Conservation (phyloP, 1,139 yeast species). For the Lodderomyces margitis region DNA sequence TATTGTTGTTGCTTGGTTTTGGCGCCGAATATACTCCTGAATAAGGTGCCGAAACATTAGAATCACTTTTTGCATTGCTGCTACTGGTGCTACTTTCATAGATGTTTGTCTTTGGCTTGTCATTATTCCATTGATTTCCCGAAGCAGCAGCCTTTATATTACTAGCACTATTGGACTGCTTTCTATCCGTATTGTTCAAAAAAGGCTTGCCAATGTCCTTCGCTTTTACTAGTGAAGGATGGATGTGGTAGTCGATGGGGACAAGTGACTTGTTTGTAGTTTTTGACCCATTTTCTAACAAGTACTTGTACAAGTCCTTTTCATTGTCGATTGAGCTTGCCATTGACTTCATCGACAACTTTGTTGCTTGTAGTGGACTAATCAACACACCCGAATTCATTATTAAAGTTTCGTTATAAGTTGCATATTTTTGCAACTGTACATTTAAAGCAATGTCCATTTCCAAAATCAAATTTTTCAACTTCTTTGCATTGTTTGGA, state of each 20-base stretch:
- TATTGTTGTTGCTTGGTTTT: constrained; percentile 1
- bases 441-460: constrained; percentile 85
- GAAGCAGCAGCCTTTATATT: constrained; percentile 18
- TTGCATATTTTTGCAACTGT: constrained; percentile 85
- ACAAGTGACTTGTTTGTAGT: constrained; percentile 34
- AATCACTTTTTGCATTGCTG: not conserved
- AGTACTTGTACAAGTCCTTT: constrained; percentile 70
- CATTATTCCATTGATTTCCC: constrained; percentile 12
- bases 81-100: constrained; percentile 1
- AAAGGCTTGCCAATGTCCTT: constrained; percentile 37
- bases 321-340: constrained; percentile 82
- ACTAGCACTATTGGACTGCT: constrained; percentile 15
- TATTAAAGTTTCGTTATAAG: constrained; percentile 78
- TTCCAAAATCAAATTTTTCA: constrained; percentile 78
- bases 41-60: constrained; percentile 4
- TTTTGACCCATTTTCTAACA: constrained; percentile 47
- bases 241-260: constrained; percentile 77
- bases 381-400: constrained; percentile 84
- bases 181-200: constrained; percentile 25
- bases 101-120: constrained; percentile 5
- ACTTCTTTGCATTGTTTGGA: constrained; percentile 70
- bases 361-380: constrained; percentile 59
- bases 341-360: constrained; percentile 68
- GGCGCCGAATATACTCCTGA: constrained; percentile 4
- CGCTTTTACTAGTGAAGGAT: constrained; percentile 58